These are phyloP conservation scores for Amniculicola lignicola DNA, from an alignment of 495 filamentous ascomycete species.

Conservation along the genomic window DNA sequence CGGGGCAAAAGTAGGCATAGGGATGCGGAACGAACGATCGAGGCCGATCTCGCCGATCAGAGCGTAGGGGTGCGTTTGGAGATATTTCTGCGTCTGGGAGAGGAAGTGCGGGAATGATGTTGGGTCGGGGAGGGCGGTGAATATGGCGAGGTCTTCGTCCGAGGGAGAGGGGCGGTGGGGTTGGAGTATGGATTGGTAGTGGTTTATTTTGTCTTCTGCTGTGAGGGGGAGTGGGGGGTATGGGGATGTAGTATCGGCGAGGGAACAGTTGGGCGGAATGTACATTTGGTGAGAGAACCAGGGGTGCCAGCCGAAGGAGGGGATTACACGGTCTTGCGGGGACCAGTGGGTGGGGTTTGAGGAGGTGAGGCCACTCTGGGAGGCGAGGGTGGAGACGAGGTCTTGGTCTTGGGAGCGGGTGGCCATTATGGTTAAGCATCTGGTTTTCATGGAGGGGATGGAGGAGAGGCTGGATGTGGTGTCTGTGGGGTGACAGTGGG, in stretches of 20 bases:
- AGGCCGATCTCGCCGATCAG: conserved; percentile 88
- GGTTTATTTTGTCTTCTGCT: conserved; percentile 53
- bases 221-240: conserved; percentile 44
- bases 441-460: conserved; percentile 74
- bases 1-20: conserved; percentile 52
- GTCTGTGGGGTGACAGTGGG: conserved; percentile 98
- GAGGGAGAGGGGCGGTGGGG: conserved; percentile 44
- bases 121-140: conserved; percentile 67
- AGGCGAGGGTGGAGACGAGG: conserved; percentile 69
- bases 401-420: conserved; percentile 84
- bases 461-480: conserved; percentile 69
- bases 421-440: conserved; percentile 79
- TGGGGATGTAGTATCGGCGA: conserved; percentile 54
- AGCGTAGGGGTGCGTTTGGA: conserved; percentile 62
- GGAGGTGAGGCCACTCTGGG: conserved; percentile 43
- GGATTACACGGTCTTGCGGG: conserved; percentile 53
- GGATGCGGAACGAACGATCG: conserved; percentile 81
- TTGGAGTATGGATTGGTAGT: conserved; percentile 70
- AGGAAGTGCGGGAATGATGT: conserved; percentile 65
- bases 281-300: conserved; percentile 94
- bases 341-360: conserved; percentile 2
- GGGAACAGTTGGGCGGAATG: conserved; percentile 1
- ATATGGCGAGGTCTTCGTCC: conserved; percentile 55
- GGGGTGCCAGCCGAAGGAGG: conserved; percentile 96
- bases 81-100: conserved; percentile 57